Percentiles rank a stretch among this genome's conserved stretches.
Evolutionary conservation across 1,139 yeast species (phyloP).

Genomic region (Geotrichum candidum): DNA sequence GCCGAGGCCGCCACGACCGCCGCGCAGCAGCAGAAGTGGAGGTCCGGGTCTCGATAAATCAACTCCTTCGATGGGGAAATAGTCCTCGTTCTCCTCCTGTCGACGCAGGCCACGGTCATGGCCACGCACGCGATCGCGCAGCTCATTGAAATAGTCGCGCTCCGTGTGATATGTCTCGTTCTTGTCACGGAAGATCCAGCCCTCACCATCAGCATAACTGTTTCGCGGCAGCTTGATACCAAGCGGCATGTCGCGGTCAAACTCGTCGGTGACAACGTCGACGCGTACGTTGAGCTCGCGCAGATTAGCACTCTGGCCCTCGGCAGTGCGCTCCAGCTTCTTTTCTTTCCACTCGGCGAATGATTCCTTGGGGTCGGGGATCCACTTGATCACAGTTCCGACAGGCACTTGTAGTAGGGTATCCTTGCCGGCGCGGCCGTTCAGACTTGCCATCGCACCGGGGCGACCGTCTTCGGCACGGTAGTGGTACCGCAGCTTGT

Average conservation of each 20-base stretch:
- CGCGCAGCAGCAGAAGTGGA: conserved; percentile 67
- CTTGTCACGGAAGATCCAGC: conserved; percentile 78
- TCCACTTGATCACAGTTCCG: conserved; percentile 83
- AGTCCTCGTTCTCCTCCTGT: conserved; percentile 59
- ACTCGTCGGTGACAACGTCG: conserved; percentile 16
- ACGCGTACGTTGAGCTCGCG: conserved; percentile 16
- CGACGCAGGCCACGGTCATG: conserved; percentile 57
- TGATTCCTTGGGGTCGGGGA: conserved; percentile 58
- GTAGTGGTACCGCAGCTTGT: conserved; percentile 60
- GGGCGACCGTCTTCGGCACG: conserved; percentile 63
- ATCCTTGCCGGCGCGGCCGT: conserved; percentile 79
- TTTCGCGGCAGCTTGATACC: conserved; percentile 50
- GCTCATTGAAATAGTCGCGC: conserved; percentile 57
- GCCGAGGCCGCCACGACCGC: conserved; percentile 94
- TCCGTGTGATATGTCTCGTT: conserved; percentile 61
- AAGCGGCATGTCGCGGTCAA: conserved; percentile 8
- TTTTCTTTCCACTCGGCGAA: conserved; percentile 15
- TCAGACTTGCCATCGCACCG: conserved; percentile 73
- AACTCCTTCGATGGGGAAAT: conserved; percentile 71
- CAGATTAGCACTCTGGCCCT: not conserved
- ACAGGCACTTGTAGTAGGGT: conserved; percentile 79
- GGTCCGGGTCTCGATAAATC: conserved; percentile 64
- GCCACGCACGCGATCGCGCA: conserved; percentile 56
- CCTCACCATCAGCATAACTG: conserved; percentile 59
- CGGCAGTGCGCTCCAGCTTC: conserved; percentile 13